These are phyloP conservation scores for Heterococcus sp. DNA, from an alignment of 108 stramenopile genomes.

Conservation along the genomic window DNA sequence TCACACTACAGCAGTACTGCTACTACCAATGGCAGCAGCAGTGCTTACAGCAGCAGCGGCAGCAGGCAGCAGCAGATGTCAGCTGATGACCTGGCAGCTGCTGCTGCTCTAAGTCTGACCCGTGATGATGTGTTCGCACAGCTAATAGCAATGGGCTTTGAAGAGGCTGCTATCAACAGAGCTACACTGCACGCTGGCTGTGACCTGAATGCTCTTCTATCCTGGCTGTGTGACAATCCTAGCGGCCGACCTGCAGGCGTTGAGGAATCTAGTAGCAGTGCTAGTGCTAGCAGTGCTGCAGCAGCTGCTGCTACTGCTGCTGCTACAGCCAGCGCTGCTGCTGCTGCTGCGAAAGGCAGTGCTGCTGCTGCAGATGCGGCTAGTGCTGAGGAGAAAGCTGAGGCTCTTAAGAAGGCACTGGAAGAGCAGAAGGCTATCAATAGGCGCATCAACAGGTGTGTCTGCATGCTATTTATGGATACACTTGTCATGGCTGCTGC, in stretches of 20 bases:
- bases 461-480: not conserved
- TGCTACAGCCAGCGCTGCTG: not conserved
- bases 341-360: too few species aligned
- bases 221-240: conserved; percentile 34
- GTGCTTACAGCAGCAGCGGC: not conserved
- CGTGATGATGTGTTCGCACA: conserved; percentile 27
- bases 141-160: conserved; percentile 35
- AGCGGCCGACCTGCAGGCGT: conserved; percentile 4
- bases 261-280: conserved; percentile 13
- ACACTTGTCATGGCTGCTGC: too few species aligned
- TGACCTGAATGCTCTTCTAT: conserved; percentile 19
- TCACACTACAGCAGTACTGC: not conserved
- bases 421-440: not conserved
- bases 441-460: not conserved
- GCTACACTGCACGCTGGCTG: conserved; percentile 14
- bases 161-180: conserved; percentile 14
- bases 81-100: not conserved
- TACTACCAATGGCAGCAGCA: not conserved
- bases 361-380: not conserved
- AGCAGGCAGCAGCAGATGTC: not conserved
- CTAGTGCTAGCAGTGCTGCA: not conserved
- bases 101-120: conserved; percentile 1
- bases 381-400: not conserved
- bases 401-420: not conserved
- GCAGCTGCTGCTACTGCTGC: conserved; percentile 4